Evolutionary conservation across 164 flowering plant genomes (phyloP), one percentile per base, ranked within the genome.

Genomic region (Umbilicus rupestris): DNA sequence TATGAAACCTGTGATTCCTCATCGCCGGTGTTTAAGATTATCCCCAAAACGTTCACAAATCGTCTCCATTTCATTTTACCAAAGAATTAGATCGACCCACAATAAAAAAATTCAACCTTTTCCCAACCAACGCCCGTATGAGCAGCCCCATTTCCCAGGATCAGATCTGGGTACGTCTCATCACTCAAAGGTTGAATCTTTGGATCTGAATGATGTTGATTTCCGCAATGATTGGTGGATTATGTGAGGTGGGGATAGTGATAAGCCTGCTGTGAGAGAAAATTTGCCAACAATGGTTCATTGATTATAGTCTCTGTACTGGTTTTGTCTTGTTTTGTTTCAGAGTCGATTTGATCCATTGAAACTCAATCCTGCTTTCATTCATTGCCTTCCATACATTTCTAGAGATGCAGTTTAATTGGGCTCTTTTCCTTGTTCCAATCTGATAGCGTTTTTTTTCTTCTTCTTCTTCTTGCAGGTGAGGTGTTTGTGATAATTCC

Each of bases 231-330:
- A 46, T 46, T n/a, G 50, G 22, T 46, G n/a, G 50, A 46, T 17
- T 46, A 46, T 73, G 71, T 75, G 75, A 76, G 84, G 83, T 68
- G 70, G 67, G 60, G 64, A 70, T 69, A 44, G 74, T 62, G 88
- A 83, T 81, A 82, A 82, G 82, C 78, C 41, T 47, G 62, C 35
- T 70, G 86, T 84, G 90, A 75, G 79, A 78, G 72, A 75, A 76
- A 82, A 68, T 65, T 70, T 68, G 81, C 85, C 84, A 84, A 35
- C 78, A 64, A 70, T 46, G 64, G 64, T 67, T 46, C 66, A 55
- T 57, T 39, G 14, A 22, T n/a, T n/a, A n/a, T 39, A 50, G 11
- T 45, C 33, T 7, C 70, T 49, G 52, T 59, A 20, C 35, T 55
- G n/a, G 22, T 46, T 46, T 46, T 46, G 50, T 46, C 50, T 17